These are phyloP conservation scores for Skeletonema marinoi DNA, from an alignment of 108 stramenopile genomes.

Conservation along the genomic window DNA sequence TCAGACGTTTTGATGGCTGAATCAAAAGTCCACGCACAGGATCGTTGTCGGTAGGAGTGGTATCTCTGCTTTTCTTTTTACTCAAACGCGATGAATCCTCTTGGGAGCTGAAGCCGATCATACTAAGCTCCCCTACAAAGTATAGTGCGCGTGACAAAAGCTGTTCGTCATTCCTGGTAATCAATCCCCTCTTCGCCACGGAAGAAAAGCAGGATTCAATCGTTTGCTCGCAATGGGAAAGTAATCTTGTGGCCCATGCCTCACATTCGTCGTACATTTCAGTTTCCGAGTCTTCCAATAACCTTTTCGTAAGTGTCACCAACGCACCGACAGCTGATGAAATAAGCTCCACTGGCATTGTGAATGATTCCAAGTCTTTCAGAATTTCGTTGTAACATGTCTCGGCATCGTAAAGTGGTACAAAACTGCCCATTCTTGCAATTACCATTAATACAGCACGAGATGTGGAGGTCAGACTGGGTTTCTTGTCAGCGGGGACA, in stretches of 20 bases:
- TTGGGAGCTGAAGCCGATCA: constrained; percentile 70
- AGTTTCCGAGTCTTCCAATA: constrained; percentile 45
- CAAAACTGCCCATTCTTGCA: constrained; percentile 52
- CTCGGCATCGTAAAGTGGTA: constrained; percentile 45
- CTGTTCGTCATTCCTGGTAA: constrained; percentile 22
- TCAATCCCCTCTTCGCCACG: background rate
- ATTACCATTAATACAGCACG: constrained; percentile 54
- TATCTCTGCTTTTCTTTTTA: constrained; percentile 6
- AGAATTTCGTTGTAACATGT: constrained; percentile 31
- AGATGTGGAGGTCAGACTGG: constrained; percentile 24
- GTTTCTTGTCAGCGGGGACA: constrained; percentile 21
- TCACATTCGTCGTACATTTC: constrained; percentile 52
- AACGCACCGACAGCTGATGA: constrained; percentile 60
- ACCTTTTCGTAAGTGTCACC: constrained; percentile 40
- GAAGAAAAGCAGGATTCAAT: constrained; percentile 26
- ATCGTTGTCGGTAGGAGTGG: constrained; percentile 26
- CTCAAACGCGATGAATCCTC: constrained; percentile 41
- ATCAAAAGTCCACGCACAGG: constrained; percentile 54
- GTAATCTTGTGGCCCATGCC: constrained; percentile 44
- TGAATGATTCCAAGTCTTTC: constrained; percentile 40
- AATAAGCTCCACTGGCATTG: constrained; percentile 57
- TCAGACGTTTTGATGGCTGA: constrained; percentile 52
- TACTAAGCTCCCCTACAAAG: constrained; percentile 66
- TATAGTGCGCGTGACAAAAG: constrained; percentile 57
- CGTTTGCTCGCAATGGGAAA: constrained; percentile 41